Conservation (phyloP, 768 basidiomycete species). For the Collybia sordida region DNA sequence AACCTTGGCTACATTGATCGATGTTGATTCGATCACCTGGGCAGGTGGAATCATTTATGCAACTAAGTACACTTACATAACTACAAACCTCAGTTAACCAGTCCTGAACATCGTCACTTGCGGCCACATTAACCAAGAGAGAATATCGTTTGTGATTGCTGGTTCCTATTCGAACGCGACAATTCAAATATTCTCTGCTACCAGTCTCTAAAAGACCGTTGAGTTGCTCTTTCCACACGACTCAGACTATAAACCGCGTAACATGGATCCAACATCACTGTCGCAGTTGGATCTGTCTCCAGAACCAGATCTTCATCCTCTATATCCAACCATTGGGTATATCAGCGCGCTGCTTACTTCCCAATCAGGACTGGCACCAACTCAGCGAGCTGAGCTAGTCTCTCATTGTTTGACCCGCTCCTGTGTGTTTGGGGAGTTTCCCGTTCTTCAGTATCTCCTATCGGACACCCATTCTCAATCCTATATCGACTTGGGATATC, state of each 20-base stretch:
- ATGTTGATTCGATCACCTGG: too few relatives aligned
- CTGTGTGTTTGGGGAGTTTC: constrained; percentile 75
- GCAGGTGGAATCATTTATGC: background rate
- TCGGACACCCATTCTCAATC: constrained; percentile 64
- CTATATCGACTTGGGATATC: constrained; percentile 63
- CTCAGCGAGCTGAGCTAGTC: constrained; percentile 70
- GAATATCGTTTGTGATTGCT: too few relatives aligned
- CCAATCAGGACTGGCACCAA: constrained; percentile 63
- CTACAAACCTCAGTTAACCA: background rate
- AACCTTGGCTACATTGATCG: too few relatives aligned
- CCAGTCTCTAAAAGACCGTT: too few relatives aligned
- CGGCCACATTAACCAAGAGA: too few relatives aligned
- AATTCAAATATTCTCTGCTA: too few relatives aligned
- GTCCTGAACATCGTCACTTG: too few relatives aligned
- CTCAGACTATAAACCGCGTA: background rate
- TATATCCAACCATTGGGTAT: constrained; percentile 67
- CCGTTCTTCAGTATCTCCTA: constrained; percentile 71
- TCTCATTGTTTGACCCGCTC: constrained; percentile 74
- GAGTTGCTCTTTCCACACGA: too few relatives aligned
- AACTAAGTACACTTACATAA: background rate
- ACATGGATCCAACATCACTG: constrained; percentile 17
- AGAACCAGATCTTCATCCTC: constrained; percentile 78
- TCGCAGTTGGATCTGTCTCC: constrained; percentile 56
- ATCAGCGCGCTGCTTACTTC: constrained; percentile 64
- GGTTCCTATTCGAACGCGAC: too few relatives aligned